phyloP scores from a whole-genome alignment of 2,329 filamentous ascomycete species.

The Iodosphaeria phyllophila region DNA sequence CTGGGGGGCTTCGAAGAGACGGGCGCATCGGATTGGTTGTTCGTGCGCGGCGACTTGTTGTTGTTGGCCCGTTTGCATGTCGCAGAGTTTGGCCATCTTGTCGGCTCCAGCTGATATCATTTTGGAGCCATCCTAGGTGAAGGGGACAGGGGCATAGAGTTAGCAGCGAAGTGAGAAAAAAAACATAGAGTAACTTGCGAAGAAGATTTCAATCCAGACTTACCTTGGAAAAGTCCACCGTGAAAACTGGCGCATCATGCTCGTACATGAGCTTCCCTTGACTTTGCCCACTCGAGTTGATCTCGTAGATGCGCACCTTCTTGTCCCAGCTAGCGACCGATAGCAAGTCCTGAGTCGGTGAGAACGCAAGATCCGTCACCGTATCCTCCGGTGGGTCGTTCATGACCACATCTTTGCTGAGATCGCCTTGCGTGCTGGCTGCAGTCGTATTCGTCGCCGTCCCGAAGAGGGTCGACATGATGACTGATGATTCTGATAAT shows the following conservation, averaged over 20 bases:
- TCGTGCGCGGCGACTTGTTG: conserved; percentile 72
- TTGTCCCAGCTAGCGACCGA: conserved; percentile 94
- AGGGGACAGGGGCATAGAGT: conserved; percentile 4
- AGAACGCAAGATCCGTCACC: conserved; percentile 71
- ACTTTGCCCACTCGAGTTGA: conserved; percentile 57
- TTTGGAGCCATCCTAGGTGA: conserved; percentile 65
- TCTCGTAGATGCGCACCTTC: conserved; percentile 93
- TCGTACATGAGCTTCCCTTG: conserved; percentile 75
- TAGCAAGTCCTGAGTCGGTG: conserved; percentile 49
- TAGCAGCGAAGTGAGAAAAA: neutral
- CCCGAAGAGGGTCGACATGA: conserved; percentile 48
- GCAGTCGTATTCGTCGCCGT: conserved; percentile 29
- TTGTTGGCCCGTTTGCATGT: conserved; percentile 50
- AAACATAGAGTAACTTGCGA: conserved; percentile 2
- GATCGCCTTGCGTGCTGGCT: conserved; percentile 59
- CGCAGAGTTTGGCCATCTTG: conserved; percentile 77
- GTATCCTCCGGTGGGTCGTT: conserved; percentile 68
- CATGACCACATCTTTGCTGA: conserved; percentile 73
- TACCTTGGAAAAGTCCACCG: conserved; percentile 78
- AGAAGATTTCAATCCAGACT: too few species aligned
- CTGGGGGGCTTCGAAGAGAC: conserved; percentile 52
- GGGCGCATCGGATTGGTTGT: conserved; percentile 58
- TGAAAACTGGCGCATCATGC: conserved; percentile 70
- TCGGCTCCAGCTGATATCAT: conserved; percentile 77
- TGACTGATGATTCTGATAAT: conserved; percentile 8